Percentiles rank a stretch among this genome's conserved stretches.
phyloP scores from a whole-genome alignment of 2,329 filamentous ascomycete genomes.

The Emericellopsis atlantica region DNA sequence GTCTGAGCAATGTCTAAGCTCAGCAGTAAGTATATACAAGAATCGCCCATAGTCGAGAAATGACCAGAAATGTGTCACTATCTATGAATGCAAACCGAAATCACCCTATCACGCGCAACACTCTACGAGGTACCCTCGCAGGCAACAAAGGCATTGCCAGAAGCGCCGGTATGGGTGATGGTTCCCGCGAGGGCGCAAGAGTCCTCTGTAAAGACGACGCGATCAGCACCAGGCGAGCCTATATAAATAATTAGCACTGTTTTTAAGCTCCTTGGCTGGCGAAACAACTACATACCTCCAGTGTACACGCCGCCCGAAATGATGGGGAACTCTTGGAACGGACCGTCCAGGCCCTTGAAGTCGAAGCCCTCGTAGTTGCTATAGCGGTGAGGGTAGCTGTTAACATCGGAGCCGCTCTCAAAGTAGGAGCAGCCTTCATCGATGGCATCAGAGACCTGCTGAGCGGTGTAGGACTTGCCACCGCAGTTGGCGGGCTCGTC shows the following conservation, averaged over 20 bases:
- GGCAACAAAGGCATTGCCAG: slow-evolving; percentile 53
- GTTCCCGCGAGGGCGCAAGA: slow-evolving; percentile 43
- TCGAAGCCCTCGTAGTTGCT: slow-evolving; percentile 24
- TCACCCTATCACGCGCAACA: too few relatives aligned
- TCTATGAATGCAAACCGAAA: too few relatives aligned
- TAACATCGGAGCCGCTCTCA: slow-evolving; percentile 8
- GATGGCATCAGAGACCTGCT: slow-evolving; percentile 14
- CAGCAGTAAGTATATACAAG: too few relatives aligned
- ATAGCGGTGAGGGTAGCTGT: slow-evolving; percentile 22
- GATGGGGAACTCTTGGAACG: slow-evolving; percentile 27
- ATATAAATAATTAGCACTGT: slow-evolving; percentile 2
- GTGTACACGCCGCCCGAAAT: slow-evolving; percentile 17
- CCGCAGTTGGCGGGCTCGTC: slow-evolving; percentile 17
- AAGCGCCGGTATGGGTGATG: slow-evolving; percentile 60
- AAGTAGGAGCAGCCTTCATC: slow-evolving; percentile 6
- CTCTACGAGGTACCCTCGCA: slow-evolving; percentile 26
- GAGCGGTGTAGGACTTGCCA: slow-evolving; percentile 12
- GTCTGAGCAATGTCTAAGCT: too few relatives aligned
- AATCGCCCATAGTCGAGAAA: too few relatives aligned
- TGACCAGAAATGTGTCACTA: too few relatives aligned
- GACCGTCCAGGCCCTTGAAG: slow-evolving; percentile 15
- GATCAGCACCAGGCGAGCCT: slow-evolving; percentile 47
- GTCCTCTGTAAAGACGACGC: slow-evolving; percentile 47
- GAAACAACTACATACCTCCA: slow-evolving; percentile 15
- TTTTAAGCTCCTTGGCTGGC: background rate